Base-by-base conservation (phyloP, 306 rosid genomes). In the Pueraria montana region DNA sequence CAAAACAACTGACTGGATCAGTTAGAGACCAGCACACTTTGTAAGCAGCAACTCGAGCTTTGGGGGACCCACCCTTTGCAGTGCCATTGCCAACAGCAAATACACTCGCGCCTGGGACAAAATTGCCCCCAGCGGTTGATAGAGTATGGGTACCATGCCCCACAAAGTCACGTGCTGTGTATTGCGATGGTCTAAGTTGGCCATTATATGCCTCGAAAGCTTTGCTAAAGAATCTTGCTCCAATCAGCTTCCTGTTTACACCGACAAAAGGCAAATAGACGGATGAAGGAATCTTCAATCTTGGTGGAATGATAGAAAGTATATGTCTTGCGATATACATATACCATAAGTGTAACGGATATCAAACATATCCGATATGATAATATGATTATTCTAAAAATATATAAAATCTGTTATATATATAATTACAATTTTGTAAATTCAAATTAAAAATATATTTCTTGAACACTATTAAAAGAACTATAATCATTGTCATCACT, bases 111-210 rank as follows among this genome's bases (percentile, higher is more conserved):
- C 79, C 75, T 1, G 75, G 11, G 0, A 91, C 91, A 18, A 91
- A 92, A 78, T 67, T 94, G 14, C 97, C 97, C 0, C 91, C 98
- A 0, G 95, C 94, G 0, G 91, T 93, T 34, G 98, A 90, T 3
- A 94, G 88, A 16, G 98, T 94, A 11, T 92, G 98, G 2, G 97
- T 45, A 0, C 98, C 98, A 65, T 92, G 96, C 8, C 98, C 98
- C 0, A 53, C 79, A 1, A 83, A 17, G 86, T 94, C 98, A 13
- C 94, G 82, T 0, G 88, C 84, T 11, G 86, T 77, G 2, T 56
- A 21, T 4, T 6, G 12, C 34, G 84, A 55, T 2, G 13, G 2
- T 17, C 38, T 27, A 7, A 71, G 43, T 5, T 50, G 56, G 5
- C 75, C 71, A 0, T 40, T 43, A 17, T 1, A 17, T 2, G 88